Evolutionary conservation across 768 basidiomycete species (phyloP), one percentile per base, ranked within the genome.

Genomic region (Leccinum arenicola): DNA sequence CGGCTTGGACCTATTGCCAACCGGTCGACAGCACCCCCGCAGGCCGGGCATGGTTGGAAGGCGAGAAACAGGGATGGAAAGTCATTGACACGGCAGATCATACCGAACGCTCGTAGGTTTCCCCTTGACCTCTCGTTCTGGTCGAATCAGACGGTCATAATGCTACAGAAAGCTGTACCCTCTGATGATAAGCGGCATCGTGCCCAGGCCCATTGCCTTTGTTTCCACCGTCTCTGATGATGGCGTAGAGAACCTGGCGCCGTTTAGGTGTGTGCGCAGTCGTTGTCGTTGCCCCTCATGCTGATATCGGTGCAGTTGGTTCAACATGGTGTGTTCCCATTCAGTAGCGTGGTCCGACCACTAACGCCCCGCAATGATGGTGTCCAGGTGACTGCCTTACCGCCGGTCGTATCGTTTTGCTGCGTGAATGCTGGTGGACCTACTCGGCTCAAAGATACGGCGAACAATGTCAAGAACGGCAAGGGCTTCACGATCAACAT

Each of bases 401-500:
- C 70, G 1, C 70, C 70, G 47, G 69, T 79, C 63, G 66, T 84
- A 25, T 78, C 79, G 2, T 72, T 80, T 64, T 64, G 67, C 4
- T 64, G 68, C 49, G 5, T 31, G 15, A 63, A 61, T 19, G 14
- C 10, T 11, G 7, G 6, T 23, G 61, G 61, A 7, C 64, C 65
- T 25, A 61, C 25, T 4, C 53, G 66, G n/a, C 19, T 68, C 48
- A 76, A 77, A 56, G 84, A 85, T 59, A 82, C 81, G 1, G 65
- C 74, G 27, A 62, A 64, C 27, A 84, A 84, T 61, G 80, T 84
- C 63, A 73, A 70, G 63, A 71, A 69, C 1, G 77, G 76, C 27
- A 79, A 79, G 50, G 68, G 78, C 29, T 86, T 85, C 68, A 79
- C 78, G 6, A 78, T 83, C 27, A 82, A 81, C 62, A 82, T 83